These are phyloP conservation scores for Babesia ovata DNA, from an alignment of 169 alveolate genomes.

Conservation along the genomic window DNA sequence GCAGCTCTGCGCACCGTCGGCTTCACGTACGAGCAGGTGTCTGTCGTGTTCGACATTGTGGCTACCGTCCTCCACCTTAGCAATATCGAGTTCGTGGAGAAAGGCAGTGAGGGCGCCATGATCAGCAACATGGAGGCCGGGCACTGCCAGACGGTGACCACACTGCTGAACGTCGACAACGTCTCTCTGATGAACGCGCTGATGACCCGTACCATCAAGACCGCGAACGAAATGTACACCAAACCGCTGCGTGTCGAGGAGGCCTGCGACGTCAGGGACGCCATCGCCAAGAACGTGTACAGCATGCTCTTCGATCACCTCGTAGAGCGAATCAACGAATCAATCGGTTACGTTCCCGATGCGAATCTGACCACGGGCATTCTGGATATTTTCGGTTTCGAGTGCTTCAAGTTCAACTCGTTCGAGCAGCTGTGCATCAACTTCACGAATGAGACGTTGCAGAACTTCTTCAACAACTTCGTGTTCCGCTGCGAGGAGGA, in stretches of 20 bases:
- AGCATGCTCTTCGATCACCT: constrained; percentile 93
- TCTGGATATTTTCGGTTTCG: constrained; percentile 97
- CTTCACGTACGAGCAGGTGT: constrained; percentile 79
- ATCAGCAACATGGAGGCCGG: constrained; percentile 66
- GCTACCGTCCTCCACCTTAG: constrained; percentile 88
- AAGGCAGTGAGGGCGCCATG: constrained; percentile 72
- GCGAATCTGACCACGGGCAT: constrained; percentile 86
- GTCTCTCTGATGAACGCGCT: constrained; percentile 70
- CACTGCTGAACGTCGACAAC: constrained; percentile 71
- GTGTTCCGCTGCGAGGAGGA: constrained; percentile 94
- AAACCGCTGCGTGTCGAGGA: constrained; percentile 81
- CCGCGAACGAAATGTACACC: constrained; percentile 77
- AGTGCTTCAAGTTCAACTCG: constrained; percentile 92
- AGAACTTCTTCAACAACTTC: constrained; percentile 91
- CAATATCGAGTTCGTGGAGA: constrained; percentile 83
- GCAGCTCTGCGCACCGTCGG: constrained; percentile 89
- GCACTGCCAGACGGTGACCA: constrained; percentile 68
- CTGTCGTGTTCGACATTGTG: constrained; percentile 77
- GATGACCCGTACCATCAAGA: constrained; percentile 74
- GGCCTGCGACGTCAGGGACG: constrained; percentile 90
- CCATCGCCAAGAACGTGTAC: constrained; percentile 95
- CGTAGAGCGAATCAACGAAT: constrained; percentile 90
- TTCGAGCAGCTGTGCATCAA: constrained; percentile 97
- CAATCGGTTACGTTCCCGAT: constrained; percentile 80
- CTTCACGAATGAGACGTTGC: constrained; percentile 96